Evolutionary conservation across 1,284 basidiomycete genomes (phyloP).

Genomic region (Peniophora sp.): DNA sequence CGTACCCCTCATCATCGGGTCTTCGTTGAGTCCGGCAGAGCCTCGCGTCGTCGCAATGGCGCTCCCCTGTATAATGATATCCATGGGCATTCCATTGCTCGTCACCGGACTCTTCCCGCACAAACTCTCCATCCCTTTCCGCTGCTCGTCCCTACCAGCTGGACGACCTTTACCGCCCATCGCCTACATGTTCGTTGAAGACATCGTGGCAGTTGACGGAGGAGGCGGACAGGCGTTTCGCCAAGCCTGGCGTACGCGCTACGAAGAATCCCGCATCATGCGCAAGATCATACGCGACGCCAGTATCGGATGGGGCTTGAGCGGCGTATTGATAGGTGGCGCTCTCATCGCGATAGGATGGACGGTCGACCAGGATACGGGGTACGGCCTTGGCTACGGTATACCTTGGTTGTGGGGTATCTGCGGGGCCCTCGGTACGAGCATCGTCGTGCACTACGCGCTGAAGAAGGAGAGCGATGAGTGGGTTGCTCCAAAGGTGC

Average conservation of each 20-base stretch:
- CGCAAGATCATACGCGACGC: conserved; percentile 19
- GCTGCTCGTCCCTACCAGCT: conserved; percentile 23
- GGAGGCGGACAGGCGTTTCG: conserved; percentile 24
- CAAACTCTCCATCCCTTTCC: conserved; percentile 20
- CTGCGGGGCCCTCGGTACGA: conserved; percentile 11
- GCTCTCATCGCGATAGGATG: conserved; percentile 20
- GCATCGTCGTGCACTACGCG: conserved; percentile 14
- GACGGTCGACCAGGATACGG: conserved; percentile 19
- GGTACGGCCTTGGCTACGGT: conserved; percentile 22
- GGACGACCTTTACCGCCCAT: conserved; percentile 20
- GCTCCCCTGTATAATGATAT: conserved; percentile 23
- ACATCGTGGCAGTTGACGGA: conserved; percentile 25
- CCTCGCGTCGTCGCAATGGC: conserved; percentile 22
- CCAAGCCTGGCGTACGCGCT: conserved; percentile 24
- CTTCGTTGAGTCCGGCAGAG: conserved; percentile 22
- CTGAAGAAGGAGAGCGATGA: conserved; percentile 15
- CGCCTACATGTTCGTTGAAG: conserved; percentile 24
- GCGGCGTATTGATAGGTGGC: conserved; percentile 16
- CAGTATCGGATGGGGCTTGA: conserved; percentile 19
- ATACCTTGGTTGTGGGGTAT: conserved; percentile 25
- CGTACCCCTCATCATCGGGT: conserved; percentile 23
- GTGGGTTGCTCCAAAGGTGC: conserved; percentile 11
- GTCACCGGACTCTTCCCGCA: conserved; percentile 21
- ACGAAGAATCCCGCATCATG: conserved; percentile 21
- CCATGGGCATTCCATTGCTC: conserved; percentile 20